These are phyloP conservation scores for Bryoerythrophyllum caledonicum DNA, from an alignment of 225 moss, liverwort and hornwort genomes.

Conservation along the genomic window DNA sequence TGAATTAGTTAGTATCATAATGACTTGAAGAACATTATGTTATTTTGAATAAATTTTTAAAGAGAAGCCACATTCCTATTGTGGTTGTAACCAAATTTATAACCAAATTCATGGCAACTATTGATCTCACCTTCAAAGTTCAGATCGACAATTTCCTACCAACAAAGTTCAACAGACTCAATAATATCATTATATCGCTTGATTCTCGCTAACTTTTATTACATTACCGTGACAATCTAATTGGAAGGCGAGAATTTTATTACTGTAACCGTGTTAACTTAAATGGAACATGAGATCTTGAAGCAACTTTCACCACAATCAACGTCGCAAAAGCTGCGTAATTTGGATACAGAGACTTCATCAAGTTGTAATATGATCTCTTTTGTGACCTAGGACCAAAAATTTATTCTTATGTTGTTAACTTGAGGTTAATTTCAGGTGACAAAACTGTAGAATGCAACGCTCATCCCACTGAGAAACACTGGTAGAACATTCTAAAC, in stretches of 20 bases:
- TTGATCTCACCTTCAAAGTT: neutral
- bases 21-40: too few species aligned
- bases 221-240: too few species aligned
- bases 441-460: conserved; percentile 9
- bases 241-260: too few species aligned
- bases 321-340: neutral
- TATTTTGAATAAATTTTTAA: too few species aligned
- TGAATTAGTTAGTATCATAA: neutral
- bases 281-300: neutral
- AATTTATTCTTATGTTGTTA: neutral
- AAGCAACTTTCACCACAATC: neutral
- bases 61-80: too few species aligned
- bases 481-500: neutral
- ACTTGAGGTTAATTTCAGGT: neutral
- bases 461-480: neutral
- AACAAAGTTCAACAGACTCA: too few species aligned
- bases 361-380: neutral
- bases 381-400: neutral
- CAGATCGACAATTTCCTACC: too few species aligned
- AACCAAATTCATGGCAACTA: neutral
- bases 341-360: neutral
- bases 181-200: too few species aligned
- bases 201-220: too few species aligned
- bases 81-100: too few species aligned
- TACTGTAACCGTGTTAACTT: neutral